Percentiles rank a stretch among this genome's conserved stretches.
Conservation (phyloP, 208 protist genomes). For the Leptomonas seymouri region DNA sequence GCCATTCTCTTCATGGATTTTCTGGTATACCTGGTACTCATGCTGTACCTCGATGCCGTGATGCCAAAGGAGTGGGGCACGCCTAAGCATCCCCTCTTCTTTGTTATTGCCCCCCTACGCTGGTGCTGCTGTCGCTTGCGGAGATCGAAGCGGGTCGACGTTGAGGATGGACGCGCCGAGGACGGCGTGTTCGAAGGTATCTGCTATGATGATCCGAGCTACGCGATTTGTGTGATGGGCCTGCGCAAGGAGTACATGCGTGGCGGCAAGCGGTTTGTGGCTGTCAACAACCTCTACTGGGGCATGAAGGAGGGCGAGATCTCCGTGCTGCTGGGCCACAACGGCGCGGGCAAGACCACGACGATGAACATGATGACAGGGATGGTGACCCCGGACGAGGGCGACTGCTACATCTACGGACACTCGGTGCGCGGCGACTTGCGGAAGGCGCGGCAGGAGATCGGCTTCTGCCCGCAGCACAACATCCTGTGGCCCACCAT, state of each 20-base stretch:
- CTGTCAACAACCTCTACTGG: slow-evolving; percentile 76
- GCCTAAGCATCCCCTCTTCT: slow-evolving; percentile 60
- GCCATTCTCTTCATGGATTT: slow-evolving; percentile 49
- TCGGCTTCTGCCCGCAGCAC: slow-evolving; percentile 97
- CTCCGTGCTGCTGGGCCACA: slow-evolving; percentile 86
- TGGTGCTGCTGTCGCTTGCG: slow-evolving; percentile 31
- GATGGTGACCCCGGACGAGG: slow-evolving; percentile 65
- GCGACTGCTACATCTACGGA: slow-evolving; percentile 80
- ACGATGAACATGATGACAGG: slow-evolving; percentile 86
- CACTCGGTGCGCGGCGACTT: slow-evolving; percentile 60
- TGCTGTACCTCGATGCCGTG: slow-evolving; percentile 79
- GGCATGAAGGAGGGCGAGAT: slow-evolving; percentile 58
- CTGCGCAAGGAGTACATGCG: slow-evolving; percentile 41
- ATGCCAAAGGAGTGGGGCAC: slow-evolving; percentile 69
- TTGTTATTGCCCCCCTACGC: slow-evolving; percentile 43
- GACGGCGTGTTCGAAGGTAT: slow-evolving; percentile 33
- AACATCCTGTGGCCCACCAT: slow-evolving; percentile 95
- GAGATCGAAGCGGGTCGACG: slow-evolving; percentile 13
- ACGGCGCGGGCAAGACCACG: slow-evolving; percentile 89
- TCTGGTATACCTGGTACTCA: slow-evolving; percentile 66
- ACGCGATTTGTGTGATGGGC: slow-evolving; percentile 35
- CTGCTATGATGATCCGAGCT: slow-evolving; percentile 22
- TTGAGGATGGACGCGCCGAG: slow-evolving; percentile 34
- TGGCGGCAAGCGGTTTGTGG: slow-evolving; percentile 54
- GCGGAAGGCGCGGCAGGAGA: slow-evolving; percentile 58